phyloP scores from a whole-genome alignment of 805 yeast genomes.

The Candida yuanshanica region DNA sequence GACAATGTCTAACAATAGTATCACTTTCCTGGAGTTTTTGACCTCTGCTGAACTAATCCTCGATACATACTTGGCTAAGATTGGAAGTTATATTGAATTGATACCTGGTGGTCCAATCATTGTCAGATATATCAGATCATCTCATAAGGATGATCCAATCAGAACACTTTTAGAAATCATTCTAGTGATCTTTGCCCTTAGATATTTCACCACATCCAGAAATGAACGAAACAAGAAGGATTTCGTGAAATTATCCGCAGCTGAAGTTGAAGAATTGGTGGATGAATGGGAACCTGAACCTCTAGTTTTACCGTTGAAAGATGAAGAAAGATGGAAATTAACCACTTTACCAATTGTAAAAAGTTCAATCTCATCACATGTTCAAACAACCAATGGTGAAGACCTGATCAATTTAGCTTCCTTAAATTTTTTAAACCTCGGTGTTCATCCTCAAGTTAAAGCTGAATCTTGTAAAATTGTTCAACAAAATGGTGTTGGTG shows the following conservation, averaged over 20 bases:
- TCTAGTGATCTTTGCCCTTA: constrained; percentile 73
- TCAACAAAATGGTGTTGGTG: constrained; percentile 82
- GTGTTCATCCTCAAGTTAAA: constrained; percentile 40
- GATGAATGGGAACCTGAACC: constrained; percentile 94
- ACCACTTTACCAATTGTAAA: constrained; percentile 56
- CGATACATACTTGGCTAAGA: constrained; percentile 1
- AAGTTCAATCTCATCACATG: constrained; percentile 39
- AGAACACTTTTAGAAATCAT: constrained; percentile 78
- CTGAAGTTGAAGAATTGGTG: constrained; percentile 75
- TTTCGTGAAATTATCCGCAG: constrained; percentile 49
- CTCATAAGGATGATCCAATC: constrained; percentile 91
- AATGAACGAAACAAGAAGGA: constrained; percentile 71
- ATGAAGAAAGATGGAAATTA: constrained; percentile 56
- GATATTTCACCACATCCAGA: constrained; percentile 73
- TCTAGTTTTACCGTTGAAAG: constrained; percentile 48
- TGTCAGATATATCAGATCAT: constrained; percentile 69
- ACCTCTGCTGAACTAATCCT: background rate
- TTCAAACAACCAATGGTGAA: constrained; percentile 23
- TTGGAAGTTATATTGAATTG: constrained; percentile 14
- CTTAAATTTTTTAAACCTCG: constrained; percentile 64
- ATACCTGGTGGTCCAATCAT: constrained; percentile 55
- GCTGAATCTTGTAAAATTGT: constrained; percentile 54
- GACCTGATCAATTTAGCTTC: constrained; percentile 63
- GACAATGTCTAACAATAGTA: background rate
- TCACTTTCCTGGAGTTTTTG: background rate